phyloP scores from a whole-genome alignment of 495 filamentous ascomycete species.

The Penicillium soppii region DNA sequence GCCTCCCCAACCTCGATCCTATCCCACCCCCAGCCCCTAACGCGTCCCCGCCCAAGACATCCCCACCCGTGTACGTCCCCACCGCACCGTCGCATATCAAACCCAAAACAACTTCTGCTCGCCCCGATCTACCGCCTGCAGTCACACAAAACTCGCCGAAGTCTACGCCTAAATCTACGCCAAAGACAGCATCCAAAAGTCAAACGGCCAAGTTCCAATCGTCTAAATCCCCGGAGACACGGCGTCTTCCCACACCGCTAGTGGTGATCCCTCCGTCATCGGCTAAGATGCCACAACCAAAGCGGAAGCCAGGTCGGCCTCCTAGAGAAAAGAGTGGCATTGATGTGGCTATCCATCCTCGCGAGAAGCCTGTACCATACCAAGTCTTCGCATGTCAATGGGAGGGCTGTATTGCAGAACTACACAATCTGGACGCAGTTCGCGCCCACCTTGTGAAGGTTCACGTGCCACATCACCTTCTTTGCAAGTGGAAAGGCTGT shows the following conservation, averaged over 20 bases:
- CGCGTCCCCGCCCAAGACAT: no score
- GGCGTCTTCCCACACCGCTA: background rate
- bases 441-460: constrained; percentile 64
- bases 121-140: background rate
- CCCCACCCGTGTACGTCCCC: no score
- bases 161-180: background rate
- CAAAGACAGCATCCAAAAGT: background rate
- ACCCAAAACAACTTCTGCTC: background rate
- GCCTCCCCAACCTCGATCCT: background rate
- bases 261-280: constrained; percentile 17
- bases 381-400: constrained; percentile 61
- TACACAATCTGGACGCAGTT: constrained; percentile 73
- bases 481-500: constrained; percentile 39
- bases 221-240: background rate
- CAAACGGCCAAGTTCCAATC: background rate
- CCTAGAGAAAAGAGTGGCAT: constrained; percentile 13
- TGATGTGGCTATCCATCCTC: constrained; percentile 9
- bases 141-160: background rate
- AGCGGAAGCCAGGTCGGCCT: constrained; percentile 11
- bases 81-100: background rate
- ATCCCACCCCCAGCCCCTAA: background rate
- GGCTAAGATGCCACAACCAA: constrained; percentile 9
- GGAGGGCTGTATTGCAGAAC: constrained; percentile 62
- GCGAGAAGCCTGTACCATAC: constrained; percentile 22
- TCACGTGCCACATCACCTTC: constrained; percentile 37